Conservation (phyloP, 1,139 yeast species). For the Scheffersomyces cryptocercus region DNA sequence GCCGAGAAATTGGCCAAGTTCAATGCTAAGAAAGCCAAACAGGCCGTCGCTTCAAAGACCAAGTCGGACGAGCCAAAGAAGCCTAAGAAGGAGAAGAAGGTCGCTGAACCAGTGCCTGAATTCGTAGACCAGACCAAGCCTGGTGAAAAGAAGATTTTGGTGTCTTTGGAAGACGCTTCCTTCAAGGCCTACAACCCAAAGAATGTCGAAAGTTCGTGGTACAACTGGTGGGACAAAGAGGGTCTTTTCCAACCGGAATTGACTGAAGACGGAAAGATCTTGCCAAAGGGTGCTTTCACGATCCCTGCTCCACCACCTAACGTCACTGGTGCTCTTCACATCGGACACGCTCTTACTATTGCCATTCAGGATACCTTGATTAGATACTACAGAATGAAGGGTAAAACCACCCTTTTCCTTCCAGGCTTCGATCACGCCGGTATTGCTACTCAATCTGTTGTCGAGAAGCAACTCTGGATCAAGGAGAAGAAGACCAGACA, state of each 20-base stretch:
- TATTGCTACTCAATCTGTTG: slow-evolving; percentile 98
- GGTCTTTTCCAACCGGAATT: slow-evolving; percentile 89
- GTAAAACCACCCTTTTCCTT: slow-evolving; percentile 86
- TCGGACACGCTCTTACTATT: slow-evolving; percentile 97
- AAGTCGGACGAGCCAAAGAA: slow-evolving; percentile 51
- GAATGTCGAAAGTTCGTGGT: slow-evolving; percentile 96
- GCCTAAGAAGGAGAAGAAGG: slow-evolving; percentile 72
- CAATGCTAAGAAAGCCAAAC: slow-evolving; percentile 87
- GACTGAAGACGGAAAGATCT: slow-evolving; percentile 68
- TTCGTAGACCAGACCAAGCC: slow-evolving; percentile 79
- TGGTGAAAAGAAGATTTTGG: slow-evolving; percentile 89
- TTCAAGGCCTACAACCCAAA: slow-evolving; percentile 92
- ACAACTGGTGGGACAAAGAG: slow-evolving; percentile 92
- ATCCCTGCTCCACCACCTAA: slow-evolving; percentile 99
- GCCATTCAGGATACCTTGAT: slow-evolving; percentile 92
- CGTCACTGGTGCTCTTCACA: slow-evolving; percentile 97
- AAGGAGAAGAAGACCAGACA: slow-evolving; percentile 88
- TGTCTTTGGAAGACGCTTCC: slow-evolving; percentile 86
- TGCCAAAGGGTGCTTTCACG: slow-evolving; percentile 81
- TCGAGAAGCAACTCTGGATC: slow-evolving; percentile 94
- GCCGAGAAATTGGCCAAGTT: slow-evolving; percentile 96
- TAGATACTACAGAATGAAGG: slow-evolving; percentile 96
- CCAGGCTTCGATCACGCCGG: slow-evolving; percentile 99
- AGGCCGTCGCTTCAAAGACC: slow-evolving; percentile 47
- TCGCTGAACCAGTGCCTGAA: slow-evolving; percentile 73